These are phyloP conservation scores for Leptoxyphium fumago DNA, from an alignment of 2,329 filamentous ascomycete genomes.

Conservation along the genomic window DNA sequence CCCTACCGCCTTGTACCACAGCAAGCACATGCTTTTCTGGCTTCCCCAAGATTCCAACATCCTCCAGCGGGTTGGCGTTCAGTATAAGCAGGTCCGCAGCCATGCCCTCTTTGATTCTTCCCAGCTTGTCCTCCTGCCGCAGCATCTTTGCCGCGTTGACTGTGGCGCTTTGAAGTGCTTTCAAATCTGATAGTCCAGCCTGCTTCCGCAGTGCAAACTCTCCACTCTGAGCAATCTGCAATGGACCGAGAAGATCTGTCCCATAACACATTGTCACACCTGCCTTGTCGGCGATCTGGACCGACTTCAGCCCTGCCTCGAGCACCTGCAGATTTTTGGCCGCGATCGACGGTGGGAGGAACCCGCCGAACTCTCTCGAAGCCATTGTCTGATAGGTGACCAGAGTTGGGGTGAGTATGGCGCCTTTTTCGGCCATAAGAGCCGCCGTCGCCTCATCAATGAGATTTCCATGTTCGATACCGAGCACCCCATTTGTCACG, in stretches of 20 bases:
- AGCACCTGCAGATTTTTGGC: slow-evolving; percentile 40
- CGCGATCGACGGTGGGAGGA: slow-evolving; percentile 29
- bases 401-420: slow-evolving; percentile 41
- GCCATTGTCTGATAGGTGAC: slow-evolving; percentile 38
- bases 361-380: slow-evolving; percentile 28
- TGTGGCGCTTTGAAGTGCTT: slow-evolving; percentile 37
- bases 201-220: slow-evolving; percentile 34
- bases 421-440: slow-evolving; percentile 35
- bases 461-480: slow-evolving; percentile 48
- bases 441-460: slow-evolving; percentile 41
- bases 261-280: slow-evolving; percentile 44
- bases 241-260: slow-evolving; percentile 38
- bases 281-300: slow-evolving; percentile 36
- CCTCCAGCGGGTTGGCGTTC: slow-evolving; percentile 39
- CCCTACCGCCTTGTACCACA: slow-evolving; percentile 41
- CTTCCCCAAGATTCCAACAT: slow-evolving; percentile 36
- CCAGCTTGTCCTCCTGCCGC: slow-evolving; percentile 31
- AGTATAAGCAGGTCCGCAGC: slow-evolving; percentile 40
- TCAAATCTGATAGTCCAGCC: slow-evolving; percentile 27
- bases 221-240: slow-evolving; percentile 33
- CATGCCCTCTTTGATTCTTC: slow-evolving; percentile 36
- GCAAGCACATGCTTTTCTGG: slow-evolving; percentile 34
- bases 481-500: slow-evolving; percentile 38
- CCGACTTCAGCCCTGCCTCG: slow-evolving; percentile 28
- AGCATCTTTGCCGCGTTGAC: slow-evolving; percentile 39